Percentiles rank a stretch among this genome's conserved stretches.
Evolutionary conservation across 2,329 filamentous ascomycete genomes (phyloP).

Genomic region (Sclerotinia subarctica): DNA sequence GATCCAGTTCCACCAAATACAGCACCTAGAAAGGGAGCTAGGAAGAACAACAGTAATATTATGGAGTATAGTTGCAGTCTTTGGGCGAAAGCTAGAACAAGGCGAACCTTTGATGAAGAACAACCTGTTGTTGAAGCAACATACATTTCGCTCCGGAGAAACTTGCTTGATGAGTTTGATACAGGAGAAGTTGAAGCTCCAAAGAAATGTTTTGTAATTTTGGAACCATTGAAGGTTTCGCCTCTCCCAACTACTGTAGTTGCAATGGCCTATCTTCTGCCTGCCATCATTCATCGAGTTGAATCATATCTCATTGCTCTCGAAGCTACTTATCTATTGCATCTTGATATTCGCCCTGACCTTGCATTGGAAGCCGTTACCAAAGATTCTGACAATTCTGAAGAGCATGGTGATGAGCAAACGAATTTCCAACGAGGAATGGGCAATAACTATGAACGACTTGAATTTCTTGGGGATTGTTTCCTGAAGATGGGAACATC

Average conservation of each 20-base stretch:
- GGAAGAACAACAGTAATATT: constrained; percentile 56
- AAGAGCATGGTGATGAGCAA: constrained; percentile 65
- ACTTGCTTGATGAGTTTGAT: constrained; percentile 70
- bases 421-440: constrained; percentile 78
- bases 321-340: constrained; percentile 67
- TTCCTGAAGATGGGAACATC: constrained; percentile 96
- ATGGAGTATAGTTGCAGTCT: constrained; percentile 81
- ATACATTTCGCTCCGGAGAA: constrained; percentile 72
- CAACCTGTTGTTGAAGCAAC: constrained; percentile 81
- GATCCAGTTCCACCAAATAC: constrained; percentile 63
- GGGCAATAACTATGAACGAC: constrained; percentile 90
- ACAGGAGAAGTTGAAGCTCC: constrained; percentile 46
- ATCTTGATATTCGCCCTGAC: constrained; percentile 60
- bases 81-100: constrained; percentile 57
- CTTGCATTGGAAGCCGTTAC: constrained; percentile 87
- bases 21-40: constrained; percentile 47
- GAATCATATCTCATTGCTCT: constrained; percentile 77
- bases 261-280: constrained; percentile 70
- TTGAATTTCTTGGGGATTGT: constrained; percentile 90
- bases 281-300: constrained; percentile 78
- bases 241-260: constrained; percentile 67
- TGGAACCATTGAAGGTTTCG: constrained; percentile 75
- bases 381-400: constrained; percentile 83
- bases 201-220: constrained; percentile 64
- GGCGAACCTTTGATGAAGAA: constrained; percentile 55